phyloP scores from a whole-genome alignment of 2,329 filamentous ascomycete genomes.

The Aspergillus sp. region DNA sequence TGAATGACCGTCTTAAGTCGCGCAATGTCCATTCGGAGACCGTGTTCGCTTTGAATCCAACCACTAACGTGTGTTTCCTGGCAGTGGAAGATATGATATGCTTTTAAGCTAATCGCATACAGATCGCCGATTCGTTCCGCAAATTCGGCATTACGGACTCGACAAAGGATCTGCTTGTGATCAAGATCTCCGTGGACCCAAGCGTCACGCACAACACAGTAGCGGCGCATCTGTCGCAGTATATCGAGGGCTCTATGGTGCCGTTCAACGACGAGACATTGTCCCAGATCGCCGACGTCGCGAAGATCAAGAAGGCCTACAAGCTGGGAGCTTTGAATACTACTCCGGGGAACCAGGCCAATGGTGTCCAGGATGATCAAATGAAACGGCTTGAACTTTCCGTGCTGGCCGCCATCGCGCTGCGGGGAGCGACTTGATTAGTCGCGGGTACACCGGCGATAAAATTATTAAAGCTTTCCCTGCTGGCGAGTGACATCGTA shows the following conservation, averaged over 20 bases:
- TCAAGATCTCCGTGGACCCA: constrained; percentile 69
- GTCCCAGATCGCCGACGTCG: constrained; percentile 59
- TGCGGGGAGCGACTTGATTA: constrained; percentile 58
- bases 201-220: constrained; percentile 49
- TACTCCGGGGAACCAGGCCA: constrained; percentile 22
- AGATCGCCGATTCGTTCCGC: constrained; percentile 92
- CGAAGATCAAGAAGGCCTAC: constrained; percentile 78
- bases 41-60: constrained; percentile 75
- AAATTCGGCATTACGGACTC: constrained; percentile 76
- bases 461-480: neutral
- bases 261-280: constrained; percentile 66
- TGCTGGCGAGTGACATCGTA: neutral
- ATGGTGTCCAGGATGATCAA: constrained; percentile 22
- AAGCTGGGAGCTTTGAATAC: constrained; percentile 68
- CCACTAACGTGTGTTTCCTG: constrained; percentile 68
- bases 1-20: constrained; percentile 66
- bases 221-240: constrained; percentile 59
- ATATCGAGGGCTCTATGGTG: constrained; percentile 62
- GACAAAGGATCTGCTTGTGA: constrained; percentile 71
- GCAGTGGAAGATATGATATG: constrained; percentile 2
- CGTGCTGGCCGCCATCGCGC: constrained; percentile 73
- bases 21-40: constrained; percentile 88
- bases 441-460: neutral
- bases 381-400: constrained; percentile 59
- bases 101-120: constrained; percentile 17